These are phyloP conservation scores for Mycena chlorophos DNA, from an alignment of 768 basidiomycete genomes.

Conservation along the genomic window DNA sequence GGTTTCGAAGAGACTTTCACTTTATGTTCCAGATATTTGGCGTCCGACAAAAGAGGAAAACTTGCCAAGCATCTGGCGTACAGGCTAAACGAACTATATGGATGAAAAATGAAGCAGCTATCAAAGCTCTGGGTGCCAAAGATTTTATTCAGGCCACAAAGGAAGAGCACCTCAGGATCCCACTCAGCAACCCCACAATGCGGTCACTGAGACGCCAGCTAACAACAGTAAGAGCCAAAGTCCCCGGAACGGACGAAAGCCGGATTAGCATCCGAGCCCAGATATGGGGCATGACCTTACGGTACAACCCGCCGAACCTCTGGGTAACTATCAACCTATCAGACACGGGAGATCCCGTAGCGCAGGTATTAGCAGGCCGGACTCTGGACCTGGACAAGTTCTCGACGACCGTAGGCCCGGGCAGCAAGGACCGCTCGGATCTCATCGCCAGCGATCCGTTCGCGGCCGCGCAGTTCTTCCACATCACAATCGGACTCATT, in stretches of 20 bases:
- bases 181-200: slow-evolving; percentile 30
- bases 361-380: slow-evolving; percentile 5
- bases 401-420: background rate
- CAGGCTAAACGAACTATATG: slow-evolving; percentile 33
- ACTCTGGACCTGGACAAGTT: slow-evolving; percentile 2
- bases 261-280: slow-evolving; percentile 26
- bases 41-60: slow-evolving; percentile 29
- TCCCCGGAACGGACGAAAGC: slow-evolving; percentile 36
- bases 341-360: background rate
- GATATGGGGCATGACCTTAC: slow-evolving; percentile 36
- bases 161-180: slow-evolving; percentile 30
- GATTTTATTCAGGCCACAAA: slow-evolving; percentile 32
- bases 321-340: slow-evolving; percentile 40
- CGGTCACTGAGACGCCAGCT: slow-evolving; percentile 27
- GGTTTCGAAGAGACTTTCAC: slow-evolving; percentile 25
- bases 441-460: background rate
- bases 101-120: slow-evolving; percentile 14
- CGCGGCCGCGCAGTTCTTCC: background rate
- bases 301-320: slow-evolving; percentile 31
- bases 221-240: slow-evolving; percentile 21
- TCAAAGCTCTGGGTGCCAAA: slow-evolving; percentile 27
- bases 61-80: slow-evolving; percentile 26
- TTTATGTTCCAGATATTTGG: slow-evolving; percentile 34
- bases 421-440: background rate
- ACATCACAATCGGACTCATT: background rate